Evolutionary conservation across 768 basidiomycete genomes (phyloP), one percentile per base, ranked within the genome.

Genomic region (Jaapia argillacea): DNA sequence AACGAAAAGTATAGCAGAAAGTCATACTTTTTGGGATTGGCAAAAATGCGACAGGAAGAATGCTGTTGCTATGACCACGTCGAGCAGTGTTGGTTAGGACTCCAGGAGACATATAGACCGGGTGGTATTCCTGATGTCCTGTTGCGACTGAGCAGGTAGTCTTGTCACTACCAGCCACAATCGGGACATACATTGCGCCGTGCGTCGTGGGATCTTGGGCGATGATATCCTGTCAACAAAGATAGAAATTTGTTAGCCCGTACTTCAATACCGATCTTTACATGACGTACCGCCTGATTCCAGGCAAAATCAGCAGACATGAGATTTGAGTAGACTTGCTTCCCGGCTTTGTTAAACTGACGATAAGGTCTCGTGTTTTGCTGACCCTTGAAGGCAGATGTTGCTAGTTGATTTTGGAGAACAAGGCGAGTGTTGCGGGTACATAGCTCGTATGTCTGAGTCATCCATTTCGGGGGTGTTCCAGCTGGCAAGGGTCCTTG

Each of bases 141-240:
- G 20, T 47, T 4, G 38, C 46, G 1, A 54, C 53, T 10, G 53
- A 68, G 1, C 65, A 61, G 0, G 62, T 66, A 0, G 65, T 68
- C 43, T 68, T 68, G 41, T 70, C 62, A 41, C 63, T 65, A 1
- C 65, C 63, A 1, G 45, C 43, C 14, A 67, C 43, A 20, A 66
- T 45, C 0, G 57, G 54, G 28, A 33, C 28, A 33, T 10, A 33
- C 10, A 16, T 33, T 10, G 28, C 28, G 16, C 28, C 28, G 16
- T 33, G 10, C 10, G 28, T 16, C 10, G 10, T 16, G 16, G 10
- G 16, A 16, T 33, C 28, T 33, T 33, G 28, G 16, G 28, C 28
- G 28, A 33, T 33, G 16, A 16, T 33, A 16, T 33, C 16, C 28
- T 33, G 28, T 16, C 10, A 10, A 10, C 28, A 10, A 33, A 10